phyloP scores from a whole-genome alignment of 805 yeast genomes.

The Groenewaldozyma salmanticensis region DNA sequence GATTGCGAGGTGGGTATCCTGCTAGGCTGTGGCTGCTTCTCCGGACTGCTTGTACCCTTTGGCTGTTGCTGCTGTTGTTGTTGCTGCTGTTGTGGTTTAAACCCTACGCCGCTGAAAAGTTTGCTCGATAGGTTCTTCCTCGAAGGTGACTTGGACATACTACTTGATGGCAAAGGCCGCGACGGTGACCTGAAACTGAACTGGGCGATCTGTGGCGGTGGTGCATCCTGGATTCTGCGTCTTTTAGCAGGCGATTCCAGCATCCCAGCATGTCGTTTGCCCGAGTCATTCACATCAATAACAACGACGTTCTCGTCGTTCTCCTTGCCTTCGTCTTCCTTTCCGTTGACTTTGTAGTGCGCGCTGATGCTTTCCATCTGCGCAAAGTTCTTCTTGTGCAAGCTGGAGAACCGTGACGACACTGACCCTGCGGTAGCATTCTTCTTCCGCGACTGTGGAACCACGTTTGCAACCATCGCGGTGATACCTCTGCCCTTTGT shows the following conservation, averaged over 20 bases:
- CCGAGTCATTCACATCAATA: not conserved
- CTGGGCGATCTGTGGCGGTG: too few relatives aligned
- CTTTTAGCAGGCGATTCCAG: not conserved
- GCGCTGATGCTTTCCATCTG: constrained; percentile 18
- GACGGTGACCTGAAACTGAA: too few relatives aligned
- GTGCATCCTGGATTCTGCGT: too few relatives aligned
- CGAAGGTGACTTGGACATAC: too few relatives aligned
- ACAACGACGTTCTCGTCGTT: not conserved
- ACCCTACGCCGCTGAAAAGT: too few relatives aligned
- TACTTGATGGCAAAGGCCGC: too few relatives aligned
- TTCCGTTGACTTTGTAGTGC: constrained; percentile 10
- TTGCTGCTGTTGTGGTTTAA: not conserved
- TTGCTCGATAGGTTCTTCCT: too few relatives aligned
- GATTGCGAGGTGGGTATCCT: too few relatives aligned
- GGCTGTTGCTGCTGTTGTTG: not conserved
- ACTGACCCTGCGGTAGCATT: not conserved
- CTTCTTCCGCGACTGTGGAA: constrained; percentile 7
- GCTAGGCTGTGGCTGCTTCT: too few relatives aligned
- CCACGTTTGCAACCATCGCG: constrained; percentile 1
- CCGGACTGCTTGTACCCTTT: not conserved
- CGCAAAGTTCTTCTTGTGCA: constrained; percentile 21
- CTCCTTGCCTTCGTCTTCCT: not conserved
- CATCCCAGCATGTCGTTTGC: not conserved
- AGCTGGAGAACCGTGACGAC: constrained; percentile 12
- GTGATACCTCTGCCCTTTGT: too few relatives aligned